Conservation (phyloP, 2,329 filamentous ascomycete species). For the Alternaria metachromatica region DNA sequence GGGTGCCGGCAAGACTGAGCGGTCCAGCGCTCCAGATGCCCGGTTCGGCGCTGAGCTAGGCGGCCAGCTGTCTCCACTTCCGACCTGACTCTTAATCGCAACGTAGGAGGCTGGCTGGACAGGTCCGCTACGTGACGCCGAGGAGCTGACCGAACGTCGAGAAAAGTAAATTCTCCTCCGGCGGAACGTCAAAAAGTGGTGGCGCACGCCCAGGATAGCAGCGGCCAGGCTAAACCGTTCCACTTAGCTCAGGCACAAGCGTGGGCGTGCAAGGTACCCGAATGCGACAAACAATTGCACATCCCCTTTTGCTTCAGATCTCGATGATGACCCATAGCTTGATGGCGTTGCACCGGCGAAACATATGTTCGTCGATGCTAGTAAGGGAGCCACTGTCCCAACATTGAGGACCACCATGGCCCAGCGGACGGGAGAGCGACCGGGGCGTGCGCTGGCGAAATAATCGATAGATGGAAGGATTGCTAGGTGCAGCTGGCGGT, state of each 20-base stretch:
- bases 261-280: constrained; percentile 1
- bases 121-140: constrained; percentile 8
- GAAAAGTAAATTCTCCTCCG: constrained; percentile 11
- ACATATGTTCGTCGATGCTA: constrained; percentile 4
- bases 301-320: background rate
- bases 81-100: constrained; percentile 2
- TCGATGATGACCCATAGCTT: background rate
- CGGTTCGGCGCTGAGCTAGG: constrained; percentile 1
- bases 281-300: background rate
- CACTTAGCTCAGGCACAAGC: constrained; percentile 8
- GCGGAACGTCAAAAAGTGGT: constrained; percentile 3
- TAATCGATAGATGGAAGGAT: constrained; percentile 8
- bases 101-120: constrained; percentile 2
- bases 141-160: background rate
- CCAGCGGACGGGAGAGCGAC: constrained; percentile 11
- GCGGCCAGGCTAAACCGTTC: constrained; percentile 8
- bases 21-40: background rate
- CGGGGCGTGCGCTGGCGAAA: constrained; percentile 7
- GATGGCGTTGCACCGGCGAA: constrained; percentile 3
- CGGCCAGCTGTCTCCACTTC: background rate
- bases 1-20: background rate
- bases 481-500: constrained; percentile 3
- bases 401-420: constrained; percentile 4
- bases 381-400: constrained; percentile 1
- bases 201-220: constrained; percentile 9